Percentiles rank a stretch among this genome's conserved stretches.
phyloP scores from a whole-genome alignment of 495 filamentous ascomycete genomes.

The Podospora comata region DNA sequence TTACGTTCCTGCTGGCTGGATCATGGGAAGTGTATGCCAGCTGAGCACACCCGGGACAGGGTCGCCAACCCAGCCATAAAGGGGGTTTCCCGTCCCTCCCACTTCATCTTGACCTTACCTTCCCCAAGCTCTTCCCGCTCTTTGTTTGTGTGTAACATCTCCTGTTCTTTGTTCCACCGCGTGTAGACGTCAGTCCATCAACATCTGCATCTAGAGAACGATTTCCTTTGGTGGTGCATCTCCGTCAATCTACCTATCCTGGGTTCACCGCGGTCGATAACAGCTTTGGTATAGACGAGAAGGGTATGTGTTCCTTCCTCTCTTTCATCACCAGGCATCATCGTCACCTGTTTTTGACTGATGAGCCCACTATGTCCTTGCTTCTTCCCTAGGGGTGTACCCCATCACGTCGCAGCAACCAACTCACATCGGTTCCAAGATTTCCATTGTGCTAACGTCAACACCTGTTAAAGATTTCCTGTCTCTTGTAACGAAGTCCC shows the following conservation, averaged over 20 bases:
- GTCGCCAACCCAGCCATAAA: constrained; percentile 19
- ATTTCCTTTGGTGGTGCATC: neutral
- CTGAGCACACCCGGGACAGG: neutral
- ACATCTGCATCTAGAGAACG: neutral
- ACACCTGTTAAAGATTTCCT: neutral
- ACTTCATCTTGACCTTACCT: neutral
- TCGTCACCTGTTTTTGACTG: neutral
- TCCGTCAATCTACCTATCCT: neutral
- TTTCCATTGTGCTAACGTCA: neutral
- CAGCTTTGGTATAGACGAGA: neutral
- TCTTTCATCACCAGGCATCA: constrained; percentile 3
- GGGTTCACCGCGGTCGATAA: neutral
- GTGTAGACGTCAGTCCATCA: neutral
- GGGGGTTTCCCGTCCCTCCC: constrained; percentile 22
- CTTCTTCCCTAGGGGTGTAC: too few relatives aligned
- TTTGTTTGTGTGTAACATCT: constrained; percentile 21
- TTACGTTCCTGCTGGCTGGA: constrained; percentile 9
- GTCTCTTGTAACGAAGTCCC: neutral
- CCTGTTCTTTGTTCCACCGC: constrained; percentile 11
- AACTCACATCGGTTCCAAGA: too few relatives aligned
- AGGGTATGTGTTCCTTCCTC: neutral
- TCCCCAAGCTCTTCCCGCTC: constrained; percentile 15
- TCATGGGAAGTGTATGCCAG: neutral
- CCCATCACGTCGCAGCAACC: neutral
- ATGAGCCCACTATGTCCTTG: neutral